A percentile compares a stretch with the other conserved stretches of the same genome.
Conservation (phyloP, 352 stramenopile genomes). For the Phytophthora hibernalis region DNA sequence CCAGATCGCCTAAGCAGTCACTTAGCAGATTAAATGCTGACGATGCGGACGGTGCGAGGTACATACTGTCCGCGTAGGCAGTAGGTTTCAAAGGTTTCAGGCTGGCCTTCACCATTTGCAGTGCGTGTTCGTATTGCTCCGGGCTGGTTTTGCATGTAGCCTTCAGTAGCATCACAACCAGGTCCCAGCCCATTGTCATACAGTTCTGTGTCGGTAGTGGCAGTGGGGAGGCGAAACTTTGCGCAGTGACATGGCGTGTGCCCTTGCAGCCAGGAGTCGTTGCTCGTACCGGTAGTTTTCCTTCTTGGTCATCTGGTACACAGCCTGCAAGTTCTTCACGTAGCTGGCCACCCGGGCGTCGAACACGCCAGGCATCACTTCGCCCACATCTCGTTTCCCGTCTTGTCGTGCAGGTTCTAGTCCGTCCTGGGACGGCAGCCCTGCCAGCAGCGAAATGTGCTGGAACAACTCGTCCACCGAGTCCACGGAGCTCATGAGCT, state of each 20-base stretch:
- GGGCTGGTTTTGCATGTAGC: constrained; percentile 72
- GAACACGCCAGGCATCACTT: constrained; percentile 56
- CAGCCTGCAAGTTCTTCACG: constrained; percentile 69
- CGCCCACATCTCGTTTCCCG: constrained; percentile 19
- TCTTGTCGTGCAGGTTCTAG: constrained; percentile 15
- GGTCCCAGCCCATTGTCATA: constrained; percentile 84
- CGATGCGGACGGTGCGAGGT: constrained; percentile 76
- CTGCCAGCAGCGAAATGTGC: constrained; percentile 75
- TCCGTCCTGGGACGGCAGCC: constrained; percentile 32
- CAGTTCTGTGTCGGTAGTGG: constrained; percentile 87
- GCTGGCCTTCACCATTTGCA: constrained; percentile 81
- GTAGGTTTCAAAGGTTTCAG: constrained; percentile 77
- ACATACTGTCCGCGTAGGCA: constrained; percentile 85
- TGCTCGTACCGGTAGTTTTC: constrained; percentile 86
- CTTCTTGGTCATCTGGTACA: constrained; percentile 85
- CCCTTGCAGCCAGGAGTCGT: constrained; percentile 55
- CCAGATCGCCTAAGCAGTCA: constrained; percentile 69
- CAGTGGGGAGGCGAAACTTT: constrained; percentile 73
- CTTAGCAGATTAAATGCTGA: constrained; percentile 79
- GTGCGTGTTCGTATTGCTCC: constrained; percentile 67
- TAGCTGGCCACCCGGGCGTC: constrained; percentile 75
- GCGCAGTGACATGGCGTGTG: constrained; percentile 66
- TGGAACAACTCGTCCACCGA: constrained; percentile 83
- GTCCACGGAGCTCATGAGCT: constrained; percentile 80
- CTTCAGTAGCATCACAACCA: constrained; percentile 76